These are phyloP conservation scores for Acorus gramineus DNA, from an alignment of 106 monocot species.

Conservation along the genomic window DNA sequence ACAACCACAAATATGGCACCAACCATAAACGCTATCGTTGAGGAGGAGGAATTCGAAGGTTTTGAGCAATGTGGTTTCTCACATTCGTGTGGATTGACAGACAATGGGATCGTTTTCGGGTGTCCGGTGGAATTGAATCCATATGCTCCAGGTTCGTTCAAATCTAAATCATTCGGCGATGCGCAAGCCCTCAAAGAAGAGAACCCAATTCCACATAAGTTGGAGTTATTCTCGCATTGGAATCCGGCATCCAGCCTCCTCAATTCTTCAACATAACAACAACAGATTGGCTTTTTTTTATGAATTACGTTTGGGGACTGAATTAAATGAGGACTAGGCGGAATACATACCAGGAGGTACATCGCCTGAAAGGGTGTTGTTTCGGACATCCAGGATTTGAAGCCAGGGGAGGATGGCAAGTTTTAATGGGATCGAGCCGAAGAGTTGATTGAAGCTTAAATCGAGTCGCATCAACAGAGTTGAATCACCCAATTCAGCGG, in stretches of 20 bases:
- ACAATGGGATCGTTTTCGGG: slow-evolving; percentile 5
- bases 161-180: slow-evolving; percentile 33
- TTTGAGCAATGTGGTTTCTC: too few relatives aligned
- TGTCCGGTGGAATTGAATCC: slow-evolving; percentile 16
- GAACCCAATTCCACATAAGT: slow-evolving; percentile 54
- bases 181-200: slow-evolving; percentile 39
- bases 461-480: slow-evolving; percentile 41
- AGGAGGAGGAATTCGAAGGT: too few relatives aligned
- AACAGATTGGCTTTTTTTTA: neutral
- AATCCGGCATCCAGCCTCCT: slow-evolving; percentile 44
- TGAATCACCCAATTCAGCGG: slow-evolving; percentile 67
- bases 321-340: neutral
- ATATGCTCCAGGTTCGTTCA: slow-evolving; percentile 51
- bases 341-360: slow-evolving; percentile 54
- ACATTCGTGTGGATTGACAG: too few relatives aligned
- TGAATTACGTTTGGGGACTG: neutral
- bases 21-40: too few relatives aligned
- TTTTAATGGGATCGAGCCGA: slow-evolving; percentile 69
- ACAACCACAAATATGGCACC: too few relatives aligned
- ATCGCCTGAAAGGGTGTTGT: slow-evolving; percentile 73
- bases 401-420: slow-evolving; percentile 40
- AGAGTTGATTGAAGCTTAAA: slow-evolving; percentile 67
- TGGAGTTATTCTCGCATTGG: slow-evolving; percentile 48
- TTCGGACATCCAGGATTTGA: slow-evolving; percentile 47
- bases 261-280: slow-evolving; percentile 29